A percentile compares a stretch with the other conserved stretches of the same genome.
These are phyloP conservation scores for Gracilaria caudata DNA, from an alignment of 23 red algal species.

Conservation along the genomic window DNA sequence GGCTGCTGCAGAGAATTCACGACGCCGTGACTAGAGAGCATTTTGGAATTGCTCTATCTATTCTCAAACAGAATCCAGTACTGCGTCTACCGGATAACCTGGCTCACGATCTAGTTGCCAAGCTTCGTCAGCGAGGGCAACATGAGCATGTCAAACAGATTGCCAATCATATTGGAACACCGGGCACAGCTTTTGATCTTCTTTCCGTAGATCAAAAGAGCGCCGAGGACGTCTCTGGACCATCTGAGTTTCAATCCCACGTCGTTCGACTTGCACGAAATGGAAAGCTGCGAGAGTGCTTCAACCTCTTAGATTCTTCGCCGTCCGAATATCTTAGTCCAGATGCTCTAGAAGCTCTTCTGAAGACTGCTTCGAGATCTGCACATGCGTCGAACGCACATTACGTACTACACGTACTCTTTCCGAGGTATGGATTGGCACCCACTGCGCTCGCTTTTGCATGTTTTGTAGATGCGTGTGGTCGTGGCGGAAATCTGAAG, in stretches of 20 bases:
- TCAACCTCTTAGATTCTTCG: conserved; percentile 8
- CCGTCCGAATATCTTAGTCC: conserved; percentile 6
- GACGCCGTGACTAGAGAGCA: conserved; percentile 44
- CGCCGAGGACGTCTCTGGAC: not conserved
- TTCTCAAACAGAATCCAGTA: conserved; percentile 45
- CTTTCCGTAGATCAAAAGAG: not conserved
- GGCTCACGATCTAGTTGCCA: conserved; percentile 31
- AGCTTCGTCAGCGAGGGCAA: conserved; percentile 34
- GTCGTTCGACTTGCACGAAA: not conserved
- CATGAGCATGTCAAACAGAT: conserved; percentile 13
- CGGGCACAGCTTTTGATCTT: not conserved
- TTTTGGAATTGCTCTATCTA: conserved; percentile 24
- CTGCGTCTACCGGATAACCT: conserved; percentile 37
- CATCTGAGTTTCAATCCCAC: conserved; percentile 20
- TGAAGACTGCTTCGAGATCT: conserved; percentile 3
- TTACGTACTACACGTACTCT: conserved; percentile 35
- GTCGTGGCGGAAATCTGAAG: conserved; percentile 37
- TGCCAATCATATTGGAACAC: not conserved
- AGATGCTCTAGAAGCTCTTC: conserved; percentile 13
- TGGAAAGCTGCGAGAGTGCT: conserved; percentile 12
- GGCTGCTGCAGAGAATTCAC: conserved; percentile 28
- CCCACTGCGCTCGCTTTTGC: conserved; percentile 23
- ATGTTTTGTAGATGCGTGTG: conserved; percentile 45
- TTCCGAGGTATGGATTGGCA: conserved; percentile 9
- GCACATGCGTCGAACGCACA: conserved; percentile 13